Evolutionary conservation across 495 filamentous ascomycete species (phyloP).

Genomic region (Penicillium robsamsonii): DNA sequence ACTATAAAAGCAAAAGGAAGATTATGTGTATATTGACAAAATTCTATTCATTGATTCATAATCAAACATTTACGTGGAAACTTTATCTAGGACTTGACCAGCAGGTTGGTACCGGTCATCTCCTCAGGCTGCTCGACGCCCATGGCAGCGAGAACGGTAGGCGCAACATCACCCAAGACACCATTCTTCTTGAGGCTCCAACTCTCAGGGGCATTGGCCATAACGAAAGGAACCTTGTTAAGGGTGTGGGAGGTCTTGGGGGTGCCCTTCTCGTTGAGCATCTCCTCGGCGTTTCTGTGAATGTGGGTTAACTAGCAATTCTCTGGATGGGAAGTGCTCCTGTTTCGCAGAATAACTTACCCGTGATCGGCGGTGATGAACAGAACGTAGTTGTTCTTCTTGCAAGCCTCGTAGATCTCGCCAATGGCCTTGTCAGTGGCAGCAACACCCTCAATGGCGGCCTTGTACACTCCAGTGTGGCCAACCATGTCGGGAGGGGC

Average conservation of each 20-base stretch:
- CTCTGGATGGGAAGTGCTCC: not conserved
- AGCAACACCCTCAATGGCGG: constrained; percentile 80
- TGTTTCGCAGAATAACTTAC: constrained; percentile 39
- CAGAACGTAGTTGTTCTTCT: constrained; percentile 83
- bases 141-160: constrained; percentile 87
- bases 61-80: constrained; percentile 11
- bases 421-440: constrained; percentile 94
- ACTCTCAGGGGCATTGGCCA: constrained; percentile 91
- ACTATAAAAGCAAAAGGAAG: not conserved
- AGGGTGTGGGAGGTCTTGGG: constrained; percentile 98
- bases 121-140: constrained; percentile 84
- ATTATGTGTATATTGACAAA: constrained; percentile 14
- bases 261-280: constrained; percentile 91
- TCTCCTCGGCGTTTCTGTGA: constrained; percentile 91
- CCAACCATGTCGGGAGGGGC: constrained; percentile 99
- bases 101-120: constrained; percentile 83
- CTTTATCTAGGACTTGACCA: constrained; percentile 61
- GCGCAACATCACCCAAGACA: constrained; percentile 94
- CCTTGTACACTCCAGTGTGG: constrained; percentile 95
- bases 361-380: constrained; percentile 97
- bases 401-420: constrained; percentile 85
- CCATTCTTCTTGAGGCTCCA: constrained; percentile 83
- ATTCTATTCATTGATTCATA: constrained; percentile 28
- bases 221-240: constrained; percentile 95
- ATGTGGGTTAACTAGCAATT: constrained; percentile 5